A percentile compares a stretch with the other conserved stretches of the same genome.
phyloP scores from a whole-genome alignment of 2,329 filamentous ascomycete species.

The Aspergillus ustus region DNA sequence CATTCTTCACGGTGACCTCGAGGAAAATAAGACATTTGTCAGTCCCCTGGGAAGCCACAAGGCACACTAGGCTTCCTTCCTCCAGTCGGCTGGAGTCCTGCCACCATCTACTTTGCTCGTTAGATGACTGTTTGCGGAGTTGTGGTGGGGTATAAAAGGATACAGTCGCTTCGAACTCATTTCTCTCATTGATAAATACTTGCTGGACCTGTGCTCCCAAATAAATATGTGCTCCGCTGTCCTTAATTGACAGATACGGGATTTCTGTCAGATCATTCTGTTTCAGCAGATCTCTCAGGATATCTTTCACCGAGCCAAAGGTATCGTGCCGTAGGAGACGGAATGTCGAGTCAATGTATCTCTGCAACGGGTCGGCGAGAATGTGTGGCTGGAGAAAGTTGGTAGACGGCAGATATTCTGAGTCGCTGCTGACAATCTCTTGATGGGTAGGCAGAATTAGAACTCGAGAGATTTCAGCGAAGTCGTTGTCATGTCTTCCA shows the following conservation, averaged over 20 bases:
- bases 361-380: constrained; percentile 7
- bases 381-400: constrained; percentile 4
- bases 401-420: constrained; percentile 5
- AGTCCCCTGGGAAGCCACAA: constrained; percentile 1
- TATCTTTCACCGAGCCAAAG: constrained; percentile 5
- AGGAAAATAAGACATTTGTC: constrained; percentile 5
- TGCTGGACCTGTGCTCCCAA: constrained; percentile 2
- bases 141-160: constrained; percentile 5
- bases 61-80: constrained; percentile 8
- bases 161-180: constrained; percentile 7
- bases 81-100: constrained; percentile 2
- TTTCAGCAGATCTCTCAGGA: constrained; percentile 2
- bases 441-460: background rate
- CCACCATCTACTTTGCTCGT: constrained; percentile 8
- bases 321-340: constrained; percentile 4
- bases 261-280: constrained; percentile 2
- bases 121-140: constrained; percentile 4
- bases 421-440: background rate
- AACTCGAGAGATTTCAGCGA: background rate
- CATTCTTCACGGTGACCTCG: constrained; percentile 5
- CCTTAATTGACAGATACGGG: background rate
- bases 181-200: constrained; percentile 8
- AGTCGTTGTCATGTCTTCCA: background rate
- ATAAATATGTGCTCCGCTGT: constrained; percentile 1
- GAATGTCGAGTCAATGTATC: constrained; percentile 5